Base-by-base conservation (phyloP, 148 eudicot species). In the Silene conica region DNA sequence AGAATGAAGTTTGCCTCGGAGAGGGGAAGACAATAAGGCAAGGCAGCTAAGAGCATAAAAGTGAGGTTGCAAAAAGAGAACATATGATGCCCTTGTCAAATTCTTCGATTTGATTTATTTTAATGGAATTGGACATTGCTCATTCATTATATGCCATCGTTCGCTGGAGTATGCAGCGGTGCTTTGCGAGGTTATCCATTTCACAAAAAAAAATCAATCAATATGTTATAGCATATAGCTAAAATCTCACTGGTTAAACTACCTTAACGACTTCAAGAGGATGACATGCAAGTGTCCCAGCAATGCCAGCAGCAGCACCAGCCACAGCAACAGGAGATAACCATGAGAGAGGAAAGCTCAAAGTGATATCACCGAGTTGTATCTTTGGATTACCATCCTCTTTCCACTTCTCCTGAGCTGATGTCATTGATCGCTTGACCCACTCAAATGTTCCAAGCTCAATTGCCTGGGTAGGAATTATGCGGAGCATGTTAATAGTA, bases 221-320 rank as follows among this genome's bases (percentile, higher is more conserved):
- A 19, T 45, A 67, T 31, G 38, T n/a, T 69, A 12, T 23, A 22
- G 2, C 54, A 48, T 48, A 38, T 59, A 43, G 19, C 55, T 46
- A 69, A 69, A 52, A 28, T 46, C 26, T 41, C 56, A 43, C 16
- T 6, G 45, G 25, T 45, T 28, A 69, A 55, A 48, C 41, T 85
- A 94, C 98, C 97, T 91, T 94, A 67, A 94, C 80, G 61, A 89
- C 98, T 91, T 94, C 98, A 58, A 94, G 97, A 21, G 98, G 98
- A 75, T 94, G 98, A 75, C 97, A 89, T 52, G 73, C 98, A 67
- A 94, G 93, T 14, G 98, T 91, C 74, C 92, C 86, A 64, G 82
- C 88, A 73, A 94, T 56, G 76, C 98, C 98, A 69, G 98, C 98
- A 48, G 98, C 87, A 43, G 97, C 98, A 74, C 97, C 98, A 56